phyloP scores from a whole-genome alignment of 805 yeast genomes.

The Candida corydali region DNA sequence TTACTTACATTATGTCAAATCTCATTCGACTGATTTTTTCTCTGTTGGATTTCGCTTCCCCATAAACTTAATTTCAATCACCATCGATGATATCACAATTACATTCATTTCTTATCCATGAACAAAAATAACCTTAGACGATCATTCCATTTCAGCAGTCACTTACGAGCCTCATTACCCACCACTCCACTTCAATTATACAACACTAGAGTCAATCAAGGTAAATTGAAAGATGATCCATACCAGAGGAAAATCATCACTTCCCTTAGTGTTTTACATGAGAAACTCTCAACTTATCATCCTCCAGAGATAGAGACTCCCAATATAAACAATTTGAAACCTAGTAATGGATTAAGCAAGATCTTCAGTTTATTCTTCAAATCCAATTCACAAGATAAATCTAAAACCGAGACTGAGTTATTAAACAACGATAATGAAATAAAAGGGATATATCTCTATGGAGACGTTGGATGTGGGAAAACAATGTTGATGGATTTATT shows the following conservation, averaged over 20 bases:
- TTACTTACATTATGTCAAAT: background rate
- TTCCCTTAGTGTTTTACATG: constrained; percentile 57
- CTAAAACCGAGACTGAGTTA: background rate
- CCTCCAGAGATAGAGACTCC: constrained; percentile 64
- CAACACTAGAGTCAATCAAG: constrained; percentile 43
- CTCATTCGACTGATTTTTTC: background rate
- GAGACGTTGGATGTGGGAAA: constrained; percentile 98
- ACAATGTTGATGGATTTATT: constrained; percentile 98
- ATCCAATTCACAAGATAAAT: background rate
- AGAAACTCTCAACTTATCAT: constrained; percentile 46
- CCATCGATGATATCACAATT: too few species aligned
- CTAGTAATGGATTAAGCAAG: constrained; percentile 42
- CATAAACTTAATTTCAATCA: too few species aligned
- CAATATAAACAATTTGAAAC: constrained; percentile 45
- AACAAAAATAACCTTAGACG: too few species aligned
- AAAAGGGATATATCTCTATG: constrained; percentile 89
- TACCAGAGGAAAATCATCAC: constrained; percentile 74
- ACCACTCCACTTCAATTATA: constrained; percentile 54
- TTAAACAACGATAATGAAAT: constrained; percentile 20
- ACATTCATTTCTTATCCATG: too few species aligned
- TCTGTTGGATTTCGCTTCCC: background rate
- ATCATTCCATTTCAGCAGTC: too few species aligned
- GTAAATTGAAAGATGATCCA: constrained; percentile 63
- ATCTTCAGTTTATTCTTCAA: constrained; percentile 23
- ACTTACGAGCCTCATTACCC: too few species aligned